A percentile compares a stretch with the other conserved stretches of the same genome.
Conservation (phyloP, 176 grass and related monocot species). For the Ensete glaucum region DNA sequence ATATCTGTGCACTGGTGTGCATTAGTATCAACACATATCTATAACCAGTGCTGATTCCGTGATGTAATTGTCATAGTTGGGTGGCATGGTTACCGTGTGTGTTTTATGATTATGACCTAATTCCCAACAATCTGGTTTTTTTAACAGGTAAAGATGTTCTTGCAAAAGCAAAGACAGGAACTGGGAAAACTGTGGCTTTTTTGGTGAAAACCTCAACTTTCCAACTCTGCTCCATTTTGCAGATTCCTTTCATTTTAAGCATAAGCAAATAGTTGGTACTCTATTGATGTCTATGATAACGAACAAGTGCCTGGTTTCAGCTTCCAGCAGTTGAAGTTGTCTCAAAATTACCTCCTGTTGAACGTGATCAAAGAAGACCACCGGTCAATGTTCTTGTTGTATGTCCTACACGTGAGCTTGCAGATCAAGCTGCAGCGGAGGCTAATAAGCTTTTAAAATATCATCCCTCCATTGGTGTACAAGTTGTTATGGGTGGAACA, state of each 20-base stretch:
- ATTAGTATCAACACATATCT: no score
- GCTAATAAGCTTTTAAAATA: constrained; percentile 90
- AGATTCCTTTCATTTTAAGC: not conserved
- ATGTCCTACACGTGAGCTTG: constrained; percentile 80
- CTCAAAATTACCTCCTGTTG: constrained; percentile 46
- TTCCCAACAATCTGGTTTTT: constrained; percentile 13
- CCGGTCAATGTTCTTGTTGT: constrained; percentile 90
- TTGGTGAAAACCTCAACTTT: constrained; percentile 31
- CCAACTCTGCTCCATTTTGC: not conserved
- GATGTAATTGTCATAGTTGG: no score
- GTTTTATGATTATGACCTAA: not conserved
- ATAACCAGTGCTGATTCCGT: not conserved
- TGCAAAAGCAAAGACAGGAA: constrained; percentile 98
- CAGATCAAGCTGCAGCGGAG: constrained; percentile 77
- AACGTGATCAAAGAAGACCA: constrained; percentile 24
- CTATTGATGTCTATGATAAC: not conserved
- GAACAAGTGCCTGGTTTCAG: constrained; percentile 36
- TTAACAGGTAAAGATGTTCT: constrained; percentile 85
- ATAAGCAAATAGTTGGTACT: constrained; percentile 22
- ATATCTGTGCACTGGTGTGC: no score
- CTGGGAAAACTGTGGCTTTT: constrained; percentile 97
- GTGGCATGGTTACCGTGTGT: no score
- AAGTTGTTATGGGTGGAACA: constrained; percentile 94
- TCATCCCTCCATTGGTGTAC: constrained; percentile 55
- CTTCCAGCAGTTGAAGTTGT: constrained; percentile 90